phyloP scores from a whole-genome alignment of 176 grass and related monocot species.

The Triticum turgidum region DNA sequence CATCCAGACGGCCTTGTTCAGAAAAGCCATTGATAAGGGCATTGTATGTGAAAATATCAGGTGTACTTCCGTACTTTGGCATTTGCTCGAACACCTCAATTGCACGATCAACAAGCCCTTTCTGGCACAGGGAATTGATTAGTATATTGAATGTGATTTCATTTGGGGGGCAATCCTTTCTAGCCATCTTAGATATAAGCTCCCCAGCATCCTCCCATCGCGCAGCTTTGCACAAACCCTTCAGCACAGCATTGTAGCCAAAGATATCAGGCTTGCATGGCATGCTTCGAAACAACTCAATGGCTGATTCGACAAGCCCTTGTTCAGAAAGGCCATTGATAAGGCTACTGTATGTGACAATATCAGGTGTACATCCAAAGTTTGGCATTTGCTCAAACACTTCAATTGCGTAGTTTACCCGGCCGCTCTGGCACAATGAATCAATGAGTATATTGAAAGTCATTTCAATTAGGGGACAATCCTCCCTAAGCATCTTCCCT shows the following conservation, averaged over 20 bases:
- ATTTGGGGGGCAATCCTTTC: slow-evolving; percentile 48
- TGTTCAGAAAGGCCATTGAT: slow-evolving; percentile 59
- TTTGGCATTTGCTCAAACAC: slow-evolving; percentile 51
- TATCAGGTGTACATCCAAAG: slow-evolving; percentile 41
- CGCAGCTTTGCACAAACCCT: slow-evolving; percentile 42
- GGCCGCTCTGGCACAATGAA: slow-evolving; percentile 34
- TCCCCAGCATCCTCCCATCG: slow-evolving; percentile 46
- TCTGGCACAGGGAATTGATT: slow-evolving; percentile 49
- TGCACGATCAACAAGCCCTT: slow-evolving; percentile 36
- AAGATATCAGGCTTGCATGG: slow-evolving; percentile 53
- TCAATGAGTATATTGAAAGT: slow-evolving; percentile 56
- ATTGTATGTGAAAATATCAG: slow-evolving; percentile 53
- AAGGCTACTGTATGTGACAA: slow-evolving; percentile 55
- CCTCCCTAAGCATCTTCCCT: slow-evolving; percentile 33
- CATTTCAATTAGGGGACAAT: slow-evolving; percentile 33
- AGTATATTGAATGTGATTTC: slow-evolving; percentile 55
- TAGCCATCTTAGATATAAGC: slow-evolving; percentile 46
- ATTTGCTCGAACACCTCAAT: slow-evolving; percentile 49
- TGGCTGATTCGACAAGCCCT: slow-evolving; percentile 34
- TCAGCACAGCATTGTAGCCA: slow-evolving; percentile 47
- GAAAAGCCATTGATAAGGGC: slow-evolving; percentile 51
- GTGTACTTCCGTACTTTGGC: slow-evolving; percentile 37
- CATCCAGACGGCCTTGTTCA: slow-evolving; percentile 41
- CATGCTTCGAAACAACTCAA: slow-evolving; percentile 48
- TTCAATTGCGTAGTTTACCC: slow-evolving; percentile 34